Conservation (phyloP, 495 filamentous ascomycete species). For the Patellaria atrata region DNA sequence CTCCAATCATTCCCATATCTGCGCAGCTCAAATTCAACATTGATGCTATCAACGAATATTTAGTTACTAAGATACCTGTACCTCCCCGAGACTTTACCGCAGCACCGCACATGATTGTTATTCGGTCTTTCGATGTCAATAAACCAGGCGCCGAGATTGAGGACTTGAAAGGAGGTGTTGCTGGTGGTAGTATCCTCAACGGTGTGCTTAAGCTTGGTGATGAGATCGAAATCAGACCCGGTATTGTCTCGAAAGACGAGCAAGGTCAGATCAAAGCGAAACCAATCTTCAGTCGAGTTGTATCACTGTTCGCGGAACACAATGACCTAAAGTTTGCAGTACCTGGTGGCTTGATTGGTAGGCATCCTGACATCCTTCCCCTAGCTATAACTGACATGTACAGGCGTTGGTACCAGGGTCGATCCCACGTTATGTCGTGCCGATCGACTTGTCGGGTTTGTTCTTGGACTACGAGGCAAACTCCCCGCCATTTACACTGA, state of each 20-base stretch:
- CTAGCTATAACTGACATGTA: constrained; percentile 10
- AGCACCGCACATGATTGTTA: constrained; percentile 94
- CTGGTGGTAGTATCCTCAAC: constrained; percentile 89
- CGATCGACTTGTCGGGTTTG: constrained; percentile 96
- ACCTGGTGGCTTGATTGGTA: constrained; percentile 78
- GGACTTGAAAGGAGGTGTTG: constrained; percentile 96
- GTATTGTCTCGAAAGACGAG: constrained; percentile 87
- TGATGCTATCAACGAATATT: constrained; percentile 88
- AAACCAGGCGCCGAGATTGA: constrained; percentile 99
- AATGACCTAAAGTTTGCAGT: constrained; percentile 97
- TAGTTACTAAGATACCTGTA: constrained; percentile 85
- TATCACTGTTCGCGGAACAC: constrained; percentile 90
- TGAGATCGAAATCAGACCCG: constrained; percentile 94
- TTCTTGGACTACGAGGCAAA: constrained; percentile 81
- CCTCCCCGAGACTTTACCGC: constrained; percentile 77
- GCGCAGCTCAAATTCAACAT: constrained; percentile 99
- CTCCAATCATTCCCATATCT: constrained; percentile 94
- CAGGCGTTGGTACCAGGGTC: constrained; percentile 85
- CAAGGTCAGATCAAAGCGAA: constrained; percentile 89
- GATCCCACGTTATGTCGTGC: constrained; percentile 96
- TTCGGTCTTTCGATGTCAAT: constrained; percentile 98
- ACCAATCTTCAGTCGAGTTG: constrained; percentile 88
- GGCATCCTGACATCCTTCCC: background rate
- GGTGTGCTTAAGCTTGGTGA: constrained; percentile 92
- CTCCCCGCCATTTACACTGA: constrained; percentile 93